Evolutionary conservation across 2,329 filamentous ascomycete species (phyloP), one percentile per base, ranked within the genome.

Genomic region (Trichocomaceae sp.): DNA sequence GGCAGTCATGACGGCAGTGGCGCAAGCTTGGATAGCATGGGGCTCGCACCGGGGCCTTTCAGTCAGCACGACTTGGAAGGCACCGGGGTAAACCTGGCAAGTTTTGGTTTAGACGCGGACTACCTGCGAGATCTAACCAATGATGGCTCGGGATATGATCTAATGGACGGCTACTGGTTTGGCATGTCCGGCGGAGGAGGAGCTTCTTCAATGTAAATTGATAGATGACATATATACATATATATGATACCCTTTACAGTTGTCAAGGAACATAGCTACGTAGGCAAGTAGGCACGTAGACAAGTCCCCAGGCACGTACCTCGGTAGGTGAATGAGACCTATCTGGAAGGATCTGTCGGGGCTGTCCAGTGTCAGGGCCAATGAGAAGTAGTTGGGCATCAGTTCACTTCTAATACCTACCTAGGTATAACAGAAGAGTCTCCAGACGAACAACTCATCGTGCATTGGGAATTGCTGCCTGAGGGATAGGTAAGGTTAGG

Each of bases 151-250:
- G 72, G 72, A 48, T 72, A 75, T 61, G 77, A 80, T 70, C 61
- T 81, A 31, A 75, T 81, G 60, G 77, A 80, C 61, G 79, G 77
- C 3, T 81, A 78, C 63, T 81, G 80, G 64, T 81, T 81, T 67
- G 79, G 79, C 9, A 73, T 71, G 51, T 54, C 55, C 50, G 55
- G 55, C 6, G 50, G 47, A 33, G 55, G 50, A 47, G 45, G 46
- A 9, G 49, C 49, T 54, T 41, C 55, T 47, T 50, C 50, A 49
- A 52, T 56, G 44, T 56, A 52, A 37, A 52, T n/a, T 41, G n/a
- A 13, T 52, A 41, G 22, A 52, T 35, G 22, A 52, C 23, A 52
- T 45, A 42, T 42, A 17, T 42, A 44, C 15, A 44, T 44, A 20
- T 9, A 50, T 46, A 55, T 55, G 54, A 56, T 56, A 56, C 54